Base-by-base conservation (phyloP, 2,329 filamentous ascomycete genomes). In the Diplodia corticola region DNA sequence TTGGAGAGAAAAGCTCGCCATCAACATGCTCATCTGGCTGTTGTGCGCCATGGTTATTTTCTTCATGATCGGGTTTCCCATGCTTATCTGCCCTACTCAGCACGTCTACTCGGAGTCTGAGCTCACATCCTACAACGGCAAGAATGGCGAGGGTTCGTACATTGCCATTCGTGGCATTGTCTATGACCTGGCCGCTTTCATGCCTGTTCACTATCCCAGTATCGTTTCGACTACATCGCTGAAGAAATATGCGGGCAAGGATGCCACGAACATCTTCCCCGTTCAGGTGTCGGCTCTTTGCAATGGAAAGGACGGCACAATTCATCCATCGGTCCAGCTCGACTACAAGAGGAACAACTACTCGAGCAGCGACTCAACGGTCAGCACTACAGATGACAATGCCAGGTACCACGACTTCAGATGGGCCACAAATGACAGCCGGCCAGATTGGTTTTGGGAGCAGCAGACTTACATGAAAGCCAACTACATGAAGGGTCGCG, bases 11-110 rank as follows among this genome's bases (percentile, higher is more conserved):
- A 99, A 99, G 83, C 78, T 99, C 67, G 94, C 95, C 64, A 99
- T 99, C 84, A 99, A 99, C 82, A 84, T 99, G 77, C 85, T 98
- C 74, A 99, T 99, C 76, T 99, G 96, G 95, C 81, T 94, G 66
- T 87, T 85, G 75, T 98, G 94, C 80, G 82, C 81, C 17, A 79
- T 91, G 57, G 88, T 91, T 30, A 86, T 90, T 65, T 99, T 99
- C 82, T 91, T 99, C 83, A 92, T 98, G 80, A 78, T 98, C 68
- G 85, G 89, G 65, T 96, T 99, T 75, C 96, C 96, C 0, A 81
- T 84, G 70, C 80, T 98, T 69, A 92, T 99, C 73, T 99, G 95
- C 78, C 95, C 95, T 0, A 94, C 84, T 22, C 95, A 99, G 76
- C 81, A 96, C 73, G 92, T 99, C 60, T 98, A 86, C 79, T 95